Percentiles rank a stretch among this genome's conserved stretches.
These are phyloP conservation scores for Stenogyne calaminthoides DNA, from an alignment of 305 asterid species.

Conservation along the genomic window DNA sequence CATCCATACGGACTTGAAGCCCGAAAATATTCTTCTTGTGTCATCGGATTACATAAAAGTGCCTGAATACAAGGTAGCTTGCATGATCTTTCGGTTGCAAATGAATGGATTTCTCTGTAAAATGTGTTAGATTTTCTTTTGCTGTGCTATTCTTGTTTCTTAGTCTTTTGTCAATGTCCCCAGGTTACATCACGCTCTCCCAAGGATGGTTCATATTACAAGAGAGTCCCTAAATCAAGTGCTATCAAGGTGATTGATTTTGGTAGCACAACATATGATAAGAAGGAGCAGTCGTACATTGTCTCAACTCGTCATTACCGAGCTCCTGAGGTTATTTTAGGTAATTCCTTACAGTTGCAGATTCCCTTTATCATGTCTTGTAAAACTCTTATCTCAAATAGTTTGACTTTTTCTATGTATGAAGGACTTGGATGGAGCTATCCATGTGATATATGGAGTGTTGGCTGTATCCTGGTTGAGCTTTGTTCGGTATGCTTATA, in stretches of 20 bases:
- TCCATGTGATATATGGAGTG: constrained; percentile 92
- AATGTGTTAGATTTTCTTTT: neutral
- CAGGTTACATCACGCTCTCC: constrained; percentile 72
- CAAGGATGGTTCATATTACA: constrained; percentile 62
- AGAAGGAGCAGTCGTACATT: constrained; percentile 61
- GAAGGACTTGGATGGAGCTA: constrained; percentile 89
- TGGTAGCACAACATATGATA: constrained; percentile 83
- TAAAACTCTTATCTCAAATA: neutral
- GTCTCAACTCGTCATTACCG: constrained; percentile 91
- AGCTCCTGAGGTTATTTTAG: constrained; percentile 92
- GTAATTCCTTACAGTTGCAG: constrained; percentile 31
- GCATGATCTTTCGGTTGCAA: neutral
- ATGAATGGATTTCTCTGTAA: neutral
- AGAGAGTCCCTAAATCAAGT: constrained; percentile 83
- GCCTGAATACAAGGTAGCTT: constrained; percentile 83
- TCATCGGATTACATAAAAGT: constrained; percentile 76
- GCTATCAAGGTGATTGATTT: constrained; percentile 90
- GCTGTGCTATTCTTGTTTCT: neutral
- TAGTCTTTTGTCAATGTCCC: neutral
- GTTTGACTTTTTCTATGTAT: neutral
- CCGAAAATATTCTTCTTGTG: constrained; percentile 84
- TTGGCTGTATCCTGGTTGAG: constrained; percentile 86
- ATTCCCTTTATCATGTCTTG: neutral
- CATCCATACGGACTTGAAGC: constrained; percentile 92
- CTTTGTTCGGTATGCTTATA: constrained; percentile 68